Conservation (phyloP, 805 yeast species). For the Myxozyma vanderwaltii region DNA sequence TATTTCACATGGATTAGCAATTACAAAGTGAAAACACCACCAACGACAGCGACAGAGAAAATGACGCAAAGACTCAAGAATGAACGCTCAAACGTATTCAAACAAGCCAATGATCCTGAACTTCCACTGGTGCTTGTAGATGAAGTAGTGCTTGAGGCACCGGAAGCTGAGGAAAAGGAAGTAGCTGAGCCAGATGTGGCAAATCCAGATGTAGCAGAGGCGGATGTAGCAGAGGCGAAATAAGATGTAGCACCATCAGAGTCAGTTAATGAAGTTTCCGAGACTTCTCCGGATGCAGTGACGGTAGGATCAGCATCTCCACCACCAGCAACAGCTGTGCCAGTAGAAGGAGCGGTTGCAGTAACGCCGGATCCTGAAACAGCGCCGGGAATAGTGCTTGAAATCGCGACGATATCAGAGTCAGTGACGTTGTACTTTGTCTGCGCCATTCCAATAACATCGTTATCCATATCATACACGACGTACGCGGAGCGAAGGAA, state of each 20-base stretch:
- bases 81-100: background rate
- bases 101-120: background rate
- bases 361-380: constrained; percentile 3
- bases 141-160: background rate
- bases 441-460: constrained; percentile 58
- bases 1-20: background rate
- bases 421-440: constrained; percentile 40
- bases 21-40: constrained; percentile 4
- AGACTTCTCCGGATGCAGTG: background rate
- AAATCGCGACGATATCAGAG: constrained; percentile 33
- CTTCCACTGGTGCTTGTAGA: background rate
- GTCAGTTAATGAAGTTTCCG: background rate
- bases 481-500: constrained; percentile 66
- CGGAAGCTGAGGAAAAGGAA: background rate
- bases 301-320: background rate
- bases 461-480: constrained; percentile 65
- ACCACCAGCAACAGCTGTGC: background rate
- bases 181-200: background rate
- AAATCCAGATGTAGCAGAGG: background rate
- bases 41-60: background rate
- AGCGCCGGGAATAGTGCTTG: constrained; percentile 3
- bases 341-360: background rate
- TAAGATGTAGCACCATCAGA: background rate
- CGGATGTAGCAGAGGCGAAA: background rate
- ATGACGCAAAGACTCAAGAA: background rate